phyloP scores from a whole-genome alignment of 768 basidiomycete species.

The Sporobolomyces pararoseus region DNA sequence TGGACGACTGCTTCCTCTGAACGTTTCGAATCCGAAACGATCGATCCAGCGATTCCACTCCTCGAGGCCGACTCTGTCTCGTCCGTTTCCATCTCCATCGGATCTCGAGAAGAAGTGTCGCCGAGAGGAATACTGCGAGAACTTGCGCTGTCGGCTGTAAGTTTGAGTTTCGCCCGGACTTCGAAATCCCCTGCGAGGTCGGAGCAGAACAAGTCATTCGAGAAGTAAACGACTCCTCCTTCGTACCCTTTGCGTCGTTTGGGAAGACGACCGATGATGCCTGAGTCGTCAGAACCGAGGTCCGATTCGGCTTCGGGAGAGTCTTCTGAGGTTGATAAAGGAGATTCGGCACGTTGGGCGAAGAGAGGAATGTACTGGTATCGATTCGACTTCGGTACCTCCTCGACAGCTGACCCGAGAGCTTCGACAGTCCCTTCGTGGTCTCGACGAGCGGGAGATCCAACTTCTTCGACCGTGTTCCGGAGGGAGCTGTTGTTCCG shows the following conservation, averaged over 20 bases:
- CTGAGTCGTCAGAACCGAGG: neutral
- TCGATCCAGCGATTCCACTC: neutral
- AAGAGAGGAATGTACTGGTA: slow-evolving; percentile 30
- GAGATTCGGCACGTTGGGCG: neutral
- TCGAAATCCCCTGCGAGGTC: slow-evolving; percentile 33
- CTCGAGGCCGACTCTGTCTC: neutral
- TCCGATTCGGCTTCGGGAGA: neutral
- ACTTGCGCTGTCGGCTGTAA: neutral
- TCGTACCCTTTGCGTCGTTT: slow-evolving; percentile 20
- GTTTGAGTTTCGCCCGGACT: neutral
- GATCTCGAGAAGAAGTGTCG: neutral
- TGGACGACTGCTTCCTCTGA: neutral
- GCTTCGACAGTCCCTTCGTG: neutral
- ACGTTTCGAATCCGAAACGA: neutral
- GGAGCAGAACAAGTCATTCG: slow-evolving; percentile 33
- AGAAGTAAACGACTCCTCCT: slow-evolving; percentile 37
- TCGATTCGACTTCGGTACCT: neutral
- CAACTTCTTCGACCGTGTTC: slow-evolving; percentile 6
- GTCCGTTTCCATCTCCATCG: slow-evolving; percentile 13
- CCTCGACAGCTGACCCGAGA: slow-evolving; percentile 11
- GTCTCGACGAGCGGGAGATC: neutral
- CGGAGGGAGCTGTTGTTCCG: neutral
- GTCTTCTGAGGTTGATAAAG: neutral
- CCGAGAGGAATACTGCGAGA: neutral
- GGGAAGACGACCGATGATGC: neutral